Conservation (phyloP, 345 rosid genomes). For the Pelargonium nanum region DNA sequence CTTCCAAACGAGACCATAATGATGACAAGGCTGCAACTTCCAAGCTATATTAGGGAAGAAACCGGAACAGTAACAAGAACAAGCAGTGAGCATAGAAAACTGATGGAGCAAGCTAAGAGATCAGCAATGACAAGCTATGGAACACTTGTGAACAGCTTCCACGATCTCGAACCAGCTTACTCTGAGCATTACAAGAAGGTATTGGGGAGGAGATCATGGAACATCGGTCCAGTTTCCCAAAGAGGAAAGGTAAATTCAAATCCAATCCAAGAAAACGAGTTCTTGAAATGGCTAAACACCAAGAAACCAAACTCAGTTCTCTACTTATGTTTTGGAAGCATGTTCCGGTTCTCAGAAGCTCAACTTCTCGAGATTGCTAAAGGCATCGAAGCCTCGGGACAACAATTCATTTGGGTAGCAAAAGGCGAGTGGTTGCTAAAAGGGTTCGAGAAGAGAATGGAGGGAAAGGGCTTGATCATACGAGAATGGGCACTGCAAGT, state of each 20-base stretch:
- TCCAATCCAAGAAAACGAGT: background rate
- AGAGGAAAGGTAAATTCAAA: conserved; percentile 22
- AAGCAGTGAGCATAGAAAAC: too few relatives aligned
- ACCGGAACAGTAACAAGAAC: conserved; percentile 1
- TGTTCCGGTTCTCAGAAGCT: background rate
- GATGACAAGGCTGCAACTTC: conserved; percentile 29
- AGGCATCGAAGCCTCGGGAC: conserved; percentile 15
- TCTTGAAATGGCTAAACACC: conserved; percentile 14
- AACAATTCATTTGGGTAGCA: conserved; percentile 12
- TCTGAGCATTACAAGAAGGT: conserved; percentile 10
- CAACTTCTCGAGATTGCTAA: conserved; percentile 17
- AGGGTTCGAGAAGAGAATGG: conserved; percentile 21
- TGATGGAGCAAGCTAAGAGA: background rate
- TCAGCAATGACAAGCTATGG: conserved; percentile 10
- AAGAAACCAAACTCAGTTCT: conserved; percentile 14
- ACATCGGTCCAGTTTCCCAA: conserved; percentile 14
- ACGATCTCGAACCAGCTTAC: conserved; percentile 16
- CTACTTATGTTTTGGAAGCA: conserved; percentile 12
- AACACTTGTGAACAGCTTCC: conserved; percentile 14
- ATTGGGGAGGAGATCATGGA: conserved; percentile 10
- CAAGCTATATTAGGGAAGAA: background rate
- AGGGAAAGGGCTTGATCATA: conserved; percentile 25
- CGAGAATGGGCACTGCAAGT: conserved; percentile 39
- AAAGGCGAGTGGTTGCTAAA: background rate
- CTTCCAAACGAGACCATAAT: conserved; percentile 39